phyloP scores from a whole-genome alignment of 768 basidiomycete genomes.

The Podaxis rugospora region DNA sequence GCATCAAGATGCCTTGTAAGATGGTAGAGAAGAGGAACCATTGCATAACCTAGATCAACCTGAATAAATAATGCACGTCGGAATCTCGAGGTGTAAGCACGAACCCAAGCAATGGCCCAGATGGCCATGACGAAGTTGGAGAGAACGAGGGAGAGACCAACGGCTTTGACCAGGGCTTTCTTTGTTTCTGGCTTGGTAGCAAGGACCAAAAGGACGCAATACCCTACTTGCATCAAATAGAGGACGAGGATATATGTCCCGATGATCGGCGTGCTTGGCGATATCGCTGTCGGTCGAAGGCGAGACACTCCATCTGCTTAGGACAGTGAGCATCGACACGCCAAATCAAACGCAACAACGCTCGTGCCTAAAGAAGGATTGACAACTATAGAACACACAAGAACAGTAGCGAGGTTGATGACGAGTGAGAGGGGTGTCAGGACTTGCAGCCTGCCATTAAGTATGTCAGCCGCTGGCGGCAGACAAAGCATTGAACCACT shows the following conservation, averaged over 20 bases:
- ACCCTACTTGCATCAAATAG: conserved; percentile 71
- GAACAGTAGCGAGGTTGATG: conserved; percentile 68
- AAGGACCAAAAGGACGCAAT: conserved; percentile 73
- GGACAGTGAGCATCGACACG: not conserved
- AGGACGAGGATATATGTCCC: conserved; percentile 57
- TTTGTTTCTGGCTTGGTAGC: conserved; percentile 78
- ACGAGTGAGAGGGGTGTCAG: conserved; percentile 81
- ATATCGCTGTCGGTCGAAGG: conserved; percentile 64
- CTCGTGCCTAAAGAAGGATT: conserved; percentile 54
- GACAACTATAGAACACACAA: conserved; percentile 66
- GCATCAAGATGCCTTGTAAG: conserved; percentile 62
- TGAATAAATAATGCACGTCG: not conserved
- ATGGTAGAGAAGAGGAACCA: conserved; percentile 76
- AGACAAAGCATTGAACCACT: not conserved
- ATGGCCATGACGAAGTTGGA: conserved; percentile 78
- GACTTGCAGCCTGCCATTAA: conserved; percentile 58
- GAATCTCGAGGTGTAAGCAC: conserved; percentile 12
- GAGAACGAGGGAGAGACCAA: conserved; percentile 73
- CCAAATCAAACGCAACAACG: not conserved
- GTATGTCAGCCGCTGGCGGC: too few species aligned
- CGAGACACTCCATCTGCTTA: conserved; percentile 43
- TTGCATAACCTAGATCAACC: conserved; percentile 52
- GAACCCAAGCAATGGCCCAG: conserved; percentile 78
- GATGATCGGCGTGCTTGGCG: conserved; percentile 57
- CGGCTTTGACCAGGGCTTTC: conserved; percentile 69